Evolutionary conservation across 768 basidiomycete genomes (phyloP).

Genomic region (Naganishia friedmannii): DNA sequence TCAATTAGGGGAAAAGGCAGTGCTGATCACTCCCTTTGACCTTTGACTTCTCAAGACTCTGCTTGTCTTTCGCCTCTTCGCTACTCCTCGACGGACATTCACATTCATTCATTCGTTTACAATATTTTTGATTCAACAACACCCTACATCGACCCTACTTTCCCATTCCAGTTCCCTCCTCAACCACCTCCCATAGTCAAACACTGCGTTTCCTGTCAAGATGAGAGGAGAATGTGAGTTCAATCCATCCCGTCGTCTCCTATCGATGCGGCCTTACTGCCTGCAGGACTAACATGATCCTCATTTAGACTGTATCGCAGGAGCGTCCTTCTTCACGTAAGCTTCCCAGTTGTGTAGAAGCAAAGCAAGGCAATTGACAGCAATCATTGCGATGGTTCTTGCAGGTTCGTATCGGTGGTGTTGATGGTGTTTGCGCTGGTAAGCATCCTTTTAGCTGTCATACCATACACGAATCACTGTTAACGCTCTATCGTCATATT

Average conservation of each 20-base stretch:
- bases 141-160: neutral
- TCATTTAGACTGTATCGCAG: constrained; percentile 42
- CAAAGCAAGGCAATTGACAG: neutral
- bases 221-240: constrained; percentile 32
- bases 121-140: neutral
- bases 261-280: neutral
- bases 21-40: neutral
- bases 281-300: neutral
- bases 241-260: neutral
- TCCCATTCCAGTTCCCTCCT: neutral
- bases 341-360: neutral
- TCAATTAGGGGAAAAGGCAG: neutral
- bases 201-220: neutral
- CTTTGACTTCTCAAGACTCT: neutral
- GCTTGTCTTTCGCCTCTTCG: neutral
- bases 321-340: constrained; percentile 42
- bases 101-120: neutral
- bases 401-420: constrained; percentile 39
- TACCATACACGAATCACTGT: no score
- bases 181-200: neutral
- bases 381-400: neutral
- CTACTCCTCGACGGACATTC: constrained; percentile 6
- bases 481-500: neutral
- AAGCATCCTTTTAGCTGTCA: neutral
- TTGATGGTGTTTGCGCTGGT: constrained; percentile 46